Evolutionary conservation across 1,139 yeast genomes (phyloP), one percentile per base, ranked within the genome.

Genomic region (Trichomonascaceae sp.): DNA sequence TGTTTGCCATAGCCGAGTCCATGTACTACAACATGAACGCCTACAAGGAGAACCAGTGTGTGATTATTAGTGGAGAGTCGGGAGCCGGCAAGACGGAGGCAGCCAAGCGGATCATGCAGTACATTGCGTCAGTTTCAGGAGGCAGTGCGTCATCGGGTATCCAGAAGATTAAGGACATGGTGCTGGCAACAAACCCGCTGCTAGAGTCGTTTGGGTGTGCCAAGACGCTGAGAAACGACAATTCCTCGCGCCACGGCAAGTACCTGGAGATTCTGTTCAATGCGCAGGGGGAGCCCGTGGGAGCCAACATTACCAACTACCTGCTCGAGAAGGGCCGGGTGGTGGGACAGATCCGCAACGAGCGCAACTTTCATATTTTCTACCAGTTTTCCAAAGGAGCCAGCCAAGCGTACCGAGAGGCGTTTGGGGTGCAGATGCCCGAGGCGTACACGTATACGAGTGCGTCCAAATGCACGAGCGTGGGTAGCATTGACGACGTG

Each of bases 81-180:
- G 99, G 99, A 41, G 98, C 99, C 2, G 99, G 99, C 34, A 89
- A 89, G 57, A 89, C 98, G 4, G 98, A 89, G 59, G 97, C 98
- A 14, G 98, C 98, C 27, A 89, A 89, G 62, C 77, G 93, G 52
- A 89, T 89, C 59, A 92, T 92, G 98, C 97, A 92, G 57, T 92
- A 92, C 55, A 81, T 92, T 48, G 95, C 98, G 30, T 76, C 89
- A 28, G 95, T 85, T 4, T 71, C 81, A 3, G 77, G 75, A 15
- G 57, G 67, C 17, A 58, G 68, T 3, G 37, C 37, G 13, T 65
- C 76, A 13, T 66, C 78, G 16, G 65, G 66, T 15, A 89, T 92
- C 51, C 74, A 81, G 43, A 76, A 76, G 49, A 87, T 89, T 57
- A 89, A 87, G 56, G 96, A 89, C 53, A 89, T 89, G 93, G 98